Percentiles rank a stretch among this genome's conserved stretches.
Conservation (phyloP, 495 filamentous ascomycete genomes). For the Oleoguttula mirabilis region DNA sequence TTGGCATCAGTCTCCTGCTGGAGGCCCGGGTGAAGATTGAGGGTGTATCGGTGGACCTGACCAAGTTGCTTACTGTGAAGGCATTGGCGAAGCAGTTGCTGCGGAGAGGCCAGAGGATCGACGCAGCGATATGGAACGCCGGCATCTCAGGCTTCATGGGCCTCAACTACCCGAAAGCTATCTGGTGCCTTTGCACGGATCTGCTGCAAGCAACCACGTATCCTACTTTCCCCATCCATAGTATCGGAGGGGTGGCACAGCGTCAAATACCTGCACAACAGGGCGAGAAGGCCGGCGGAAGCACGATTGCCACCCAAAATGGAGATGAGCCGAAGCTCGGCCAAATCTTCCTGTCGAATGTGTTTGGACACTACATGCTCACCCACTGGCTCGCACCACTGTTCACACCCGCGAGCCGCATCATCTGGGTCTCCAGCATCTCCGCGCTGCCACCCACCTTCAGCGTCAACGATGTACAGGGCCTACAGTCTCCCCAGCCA, state of each 20-base stretch:
- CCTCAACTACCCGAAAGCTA: conserved; percentile 56
- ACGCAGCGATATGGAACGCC: conserved; percentile 75
- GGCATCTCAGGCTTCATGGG: conserved; percentile 77
- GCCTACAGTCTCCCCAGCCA: conserved; percentile 42
- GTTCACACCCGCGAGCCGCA: conserved; percentile 41
- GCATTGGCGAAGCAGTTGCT: conserved; percentile 38
- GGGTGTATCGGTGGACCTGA: conserved; percentile 44
- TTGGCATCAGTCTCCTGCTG: conserved; percentile 43
- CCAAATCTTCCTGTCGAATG: conserved; percentile 75
- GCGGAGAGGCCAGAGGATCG: conserved; percentile 50
- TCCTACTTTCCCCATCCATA: conserved; percentile 54
- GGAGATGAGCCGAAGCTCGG: conserved; percentile 50
- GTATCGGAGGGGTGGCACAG: conserved; percentile 13
- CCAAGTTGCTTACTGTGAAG: conserved; percentile 43
- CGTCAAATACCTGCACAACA: neutral
- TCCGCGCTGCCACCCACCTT: conserved; percentile 52
- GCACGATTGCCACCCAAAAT: neutral
- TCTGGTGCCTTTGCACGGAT: conserved; percentile 51
- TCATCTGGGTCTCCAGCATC: conserved; percentile 77
- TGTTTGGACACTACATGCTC: conserved; percentile 92
- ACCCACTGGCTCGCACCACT: conserved; percentile 66
- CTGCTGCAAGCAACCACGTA: conserved; percentile 59
- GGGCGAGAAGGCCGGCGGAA: conserved; percentile 3
- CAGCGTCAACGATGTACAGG: conserved; percentile 62
- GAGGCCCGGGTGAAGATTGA: conserved; percentile 30